Evolutionary conservation across 805 yeast species (phyloP), one percentile per base, ranked within the genome.

Genomic region (Candida adriatica): DNA sequence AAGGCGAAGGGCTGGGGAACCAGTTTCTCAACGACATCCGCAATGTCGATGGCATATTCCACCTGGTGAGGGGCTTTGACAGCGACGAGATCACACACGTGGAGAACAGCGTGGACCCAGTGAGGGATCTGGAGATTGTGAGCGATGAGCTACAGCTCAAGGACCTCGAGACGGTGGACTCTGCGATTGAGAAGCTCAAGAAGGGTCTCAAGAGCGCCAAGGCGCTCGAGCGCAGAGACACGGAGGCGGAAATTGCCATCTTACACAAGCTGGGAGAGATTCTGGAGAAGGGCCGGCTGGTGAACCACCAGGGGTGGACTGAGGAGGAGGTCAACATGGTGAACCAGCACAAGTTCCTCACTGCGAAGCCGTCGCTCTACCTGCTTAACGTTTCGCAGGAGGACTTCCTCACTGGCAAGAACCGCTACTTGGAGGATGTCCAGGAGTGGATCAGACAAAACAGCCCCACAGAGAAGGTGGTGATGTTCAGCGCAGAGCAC

Each of bases 311-410:
- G 24, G 17, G n/a, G 13, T 83, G 92, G 86, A 62, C 70, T 13
- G 61, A 65, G 18, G 70, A 70, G 17, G 92, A 86, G 46, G 73
- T 79, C 26, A 74, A 70, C 18, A 62, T 79, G 29, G 69, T 85
- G 33, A 84, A 83, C 57, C 66, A 71, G 22, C 73, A 83, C 63
- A 79, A 75, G 46, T 71, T 87, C 30, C 58, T 87, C 30, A 86
- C 95, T 1, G 87, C 95, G 4, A 87, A 87, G 52, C 96, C 96
- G n/a, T 75, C 88, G 2, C 73, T 86, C 11, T 78, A 79, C 40
- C 55, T 87, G 29, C 66, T 85, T 38, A 87, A 87, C 48, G 77
- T 84, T 13, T 77, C 76, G 31, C 79, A 76, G 43, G 68, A 66
- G 28, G 95, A 86, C 51, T 86, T 70, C 52, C 55, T 72, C 10